Evolutionary conservation across 176 grass and related monocot genomes (phyloP).

Genomic region (Tillandsia leiboldiana): DNA sequence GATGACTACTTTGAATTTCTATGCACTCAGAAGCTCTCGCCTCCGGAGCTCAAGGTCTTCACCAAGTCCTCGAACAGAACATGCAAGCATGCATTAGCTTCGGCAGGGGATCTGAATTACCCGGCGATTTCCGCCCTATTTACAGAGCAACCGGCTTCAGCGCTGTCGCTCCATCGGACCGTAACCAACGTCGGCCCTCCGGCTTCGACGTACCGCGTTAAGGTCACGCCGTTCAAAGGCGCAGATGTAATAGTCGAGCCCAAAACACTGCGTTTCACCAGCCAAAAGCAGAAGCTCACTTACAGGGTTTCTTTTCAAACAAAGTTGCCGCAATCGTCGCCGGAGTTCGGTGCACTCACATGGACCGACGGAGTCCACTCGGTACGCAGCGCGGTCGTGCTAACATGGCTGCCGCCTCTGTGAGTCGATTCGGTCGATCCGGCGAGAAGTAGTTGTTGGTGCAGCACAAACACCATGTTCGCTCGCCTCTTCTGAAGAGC

Average conservation of each 20-base stretch:
- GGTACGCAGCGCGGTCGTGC: slow-evolving; percentile 46
- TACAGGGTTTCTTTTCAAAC: slow-evolving; percentile 68
- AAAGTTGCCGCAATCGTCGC: slow-evolving; percentile 41
- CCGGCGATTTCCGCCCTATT: slow-evolving; percentile 84
- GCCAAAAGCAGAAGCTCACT: slow-evolving; percentile 58
- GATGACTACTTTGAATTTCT: slow-evolving; percentile 83
- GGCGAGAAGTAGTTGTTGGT: slow-evolving; percentile 12
- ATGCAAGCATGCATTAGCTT: slow-evolving; percentile 55
- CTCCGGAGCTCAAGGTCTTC: slow-evolving; percentile 66
- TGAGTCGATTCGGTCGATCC: slow-evolving; percentile 23
- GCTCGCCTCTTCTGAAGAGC: slow-evolving; percentile 7
- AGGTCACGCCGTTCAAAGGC: slow-evolving; percentile 54
- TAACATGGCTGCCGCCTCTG: slow-evolving; percentile 62
- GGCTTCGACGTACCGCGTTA: slow-evolving; percentile 50
- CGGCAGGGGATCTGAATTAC: slow-evolving; percentile 76
- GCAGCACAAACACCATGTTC: slow-evolving; percentile 16
- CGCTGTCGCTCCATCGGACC: slow-evolving; percentile 47
- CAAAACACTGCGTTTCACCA: slow-evolving; percentile 47
- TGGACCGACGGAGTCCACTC: slow-evolving; percentile 68
- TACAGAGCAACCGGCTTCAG: slow-evolving; percentile 21
- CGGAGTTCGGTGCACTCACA: slow-evolving; percentile 72
- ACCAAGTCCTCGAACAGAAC: slow-evolving; percentile 64
- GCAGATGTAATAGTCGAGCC: slow-evolving; percentile 57
- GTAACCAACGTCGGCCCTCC: slow-evolving; percentile 81
- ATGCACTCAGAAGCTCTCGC: slow-evolving; percentile 71